Percentiles rank a stretch among this genome's conserved stretches.
phyloP scores from a whole-genome alignment of 257 asterid genomes.

The Solanum lignicaule region DNA sequence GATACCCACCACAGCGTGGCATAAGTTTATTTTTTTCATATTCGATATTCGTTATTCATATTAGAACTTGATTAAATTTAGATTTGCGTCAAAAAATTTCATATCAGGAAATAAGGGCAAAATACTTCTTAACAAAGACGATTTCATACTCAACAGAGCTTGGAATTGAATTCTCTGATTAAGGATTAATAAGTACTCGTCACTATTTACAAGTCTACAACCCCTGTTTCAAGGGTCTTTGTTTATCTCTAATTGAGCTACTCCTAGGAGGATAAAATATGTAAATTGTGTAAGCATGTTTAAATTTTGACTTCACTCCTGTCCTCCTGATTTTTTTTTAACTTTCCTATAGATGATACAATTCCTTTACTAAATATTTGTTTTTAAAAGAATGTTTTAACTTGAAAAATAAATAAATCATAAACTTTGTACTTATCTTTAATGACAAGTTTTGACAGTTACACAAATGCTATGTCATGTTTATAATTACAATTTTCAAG shows the following conservation, averaged over 20 bases:
- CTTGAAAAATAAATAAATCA: neutral
- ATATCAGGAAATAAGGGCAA: accelerated
- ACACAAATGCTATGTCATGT: neutral
- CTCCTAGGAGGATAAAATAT: neutral
- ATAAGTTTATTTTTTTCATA: neutral
- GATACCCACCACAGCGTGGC: neutral
- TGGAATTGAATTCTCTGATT: neutral
- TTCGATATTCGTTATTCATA: too few relatives aligned
- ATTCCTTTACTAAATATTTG: neutral
- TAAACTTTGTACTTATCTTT: neutral
- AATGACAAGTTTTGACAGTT: neutral
- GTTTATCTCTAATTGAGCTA: neutral
- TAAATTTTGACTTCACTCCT: neutral
- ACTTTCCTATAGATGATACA: neutral
- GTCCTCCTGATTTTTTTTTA: neutral
- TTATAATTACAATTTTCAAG: neutral
- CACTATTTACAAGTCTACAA: neutral
- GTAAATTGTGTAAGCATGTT: neutral
- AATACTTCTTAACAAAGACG: neutral
- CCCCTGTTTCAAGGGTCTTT: neutral
- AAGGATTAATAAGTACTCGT: neutral
- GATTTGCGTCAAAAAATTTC: accelerated
- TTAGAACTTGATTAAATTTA: neutral
- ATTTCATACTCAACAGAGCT: neutral
- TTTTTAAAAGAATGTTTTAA: neutral